Percentiles rank a stretch among this genome's conserved stretches.
These are phyloP conservation scores for Dryas integrifolia DNA, from an alignment of 331 rosid species.

Conservation along the genomic window DNA sequence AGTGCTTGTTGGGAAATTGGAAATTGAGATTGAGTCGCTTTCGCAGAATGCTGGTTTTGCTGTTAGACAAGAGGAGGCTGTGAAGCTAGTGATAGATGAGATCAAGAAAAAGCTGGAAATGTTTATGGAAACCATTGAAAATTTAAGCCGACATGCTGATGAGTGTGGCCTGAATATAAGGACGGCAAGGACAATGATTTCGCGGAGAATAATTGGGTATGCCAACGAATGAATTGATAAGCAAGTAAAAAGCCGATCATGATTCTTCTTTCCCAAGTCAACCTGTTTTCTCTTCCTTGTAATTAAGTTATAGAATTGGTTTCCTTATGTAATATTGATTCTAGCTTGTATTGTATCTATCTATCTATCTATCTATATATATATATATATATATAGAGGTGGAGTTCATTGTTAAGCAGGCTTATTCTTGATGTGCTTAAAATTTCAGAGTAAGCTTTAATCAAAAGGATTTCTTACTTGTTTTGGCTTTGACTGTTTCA, in stretches of 20 bases:
- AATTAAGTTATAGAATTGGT: too few relatives aligned
- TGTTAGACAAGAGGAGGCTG: conserved; percentile 57
- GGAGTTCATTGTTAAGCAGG: conserved; percentile 1
- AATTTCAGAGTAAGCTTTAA: background rate
- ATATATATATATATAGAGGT: background rate
- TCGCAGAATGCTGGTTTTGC: conserved; percentile 56
- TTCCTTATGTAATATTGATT: background rate
- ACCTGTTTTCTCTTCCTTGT: too few relatives aligned
- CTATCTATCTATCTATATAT: too few relatives aligned
- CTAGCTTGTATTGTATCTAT: background rate
- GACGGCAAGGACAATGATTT: conserved; percentile 69
- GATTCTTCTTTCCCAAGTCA: too few relatives aligned
- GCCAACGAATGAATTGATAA: conserved; percentile 26
- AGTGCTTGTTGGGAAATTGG: conserved; percentile 46
- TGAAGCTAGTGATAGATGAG: conserved; percentile 64
- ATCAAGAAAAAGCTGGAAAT: conserved; percentile 70
- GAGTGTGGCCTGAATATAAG: conserved; percentile 56
- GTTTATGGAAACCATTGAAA: conserved; percentile 51
- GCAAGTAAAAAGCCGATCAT: too few relatives aligned
- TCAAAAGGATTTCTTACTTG: background rate
- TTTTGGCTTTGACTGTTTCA: background rate
- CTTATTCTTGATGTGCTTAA: background rate
- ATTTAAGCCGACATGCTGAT: conserved; percentile 57
- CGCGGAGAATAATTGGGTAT: conserved; percentile 49
- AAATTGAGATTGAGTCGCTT: conserved; percentile 47